phyloP scores from a whole-genome alignment of 176 grass and related monocot genomes.

The Paspalum notatum region DNA sequence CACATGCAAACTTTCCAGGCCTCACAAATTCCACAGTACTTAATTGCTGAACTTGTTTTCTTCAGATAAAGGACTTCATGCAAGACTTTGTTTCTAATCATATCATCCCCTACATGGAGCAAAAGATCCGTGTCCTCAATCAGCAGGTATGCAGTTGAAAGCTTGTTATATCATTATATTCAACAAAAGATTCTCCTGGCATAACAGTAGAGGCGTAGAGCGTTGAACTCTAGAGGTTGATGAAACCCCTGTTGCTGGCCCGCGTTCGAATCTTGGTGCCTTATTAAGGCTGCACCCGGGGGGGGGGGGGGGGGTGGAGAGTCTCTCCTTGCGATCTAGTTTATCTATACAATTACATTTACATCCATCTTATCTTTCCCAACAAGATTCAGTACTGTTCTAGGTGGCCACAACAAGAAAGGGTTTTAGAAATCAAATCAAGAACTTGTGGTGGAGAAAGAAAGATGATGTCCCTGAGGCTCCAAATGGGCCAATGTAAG shows the following conservation, averaged over 20 bases:
- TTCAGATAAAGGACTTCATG: slow-evolving; percentile 98
- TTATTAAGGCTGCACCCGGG: no score
- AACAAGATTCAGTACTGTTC: slow-evolving; percentile 36
- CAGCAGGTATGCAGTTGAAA: slow-evolving; percentile 76
- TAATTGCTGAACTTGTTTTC: slow-evolving; percentile 23
- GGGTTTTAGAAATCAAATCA: slow-evolving; percentile 98
- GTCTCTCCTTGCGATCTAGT: no score
- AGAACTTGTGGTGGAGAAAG: slow-evolving; percentile 99
- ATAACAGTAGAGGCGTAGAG: no score
- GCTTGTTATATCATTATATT: slow-evolving; percentile 12
- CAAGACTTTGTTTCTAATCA: slow-evolving; percentile 91
- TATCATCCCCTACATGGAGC: slow-evolving; percentile 98
- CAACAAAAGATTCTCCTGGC: not conserved
- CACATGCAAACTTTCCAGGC: not conserved
- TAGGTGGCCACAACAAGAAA: slow-evolving; percentile 93
- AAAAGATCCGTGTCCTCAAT: slow-evolving; percentile 94
- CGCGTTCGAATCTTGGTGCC: no score
- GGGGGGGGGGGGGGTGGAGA: no score
- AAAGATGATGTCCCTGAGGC: slow-evolving; percentile 90
- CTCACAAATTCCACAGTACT: slow-evolving; percentile 22
- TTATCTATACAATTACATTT: no score
- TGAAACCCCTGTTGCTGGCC: no score
- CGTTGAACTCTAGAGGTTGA: no score
- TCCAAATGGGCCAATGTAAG: slow-evolving; percentile 77
- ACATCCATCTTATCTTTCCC: not conserved